A percentile compares a stretch with the other conserved stretches of the same genome.
Conservation (phyloP, 2,329 filamentous ascomycete species). For the Bipolaris bicolor region DNA sequence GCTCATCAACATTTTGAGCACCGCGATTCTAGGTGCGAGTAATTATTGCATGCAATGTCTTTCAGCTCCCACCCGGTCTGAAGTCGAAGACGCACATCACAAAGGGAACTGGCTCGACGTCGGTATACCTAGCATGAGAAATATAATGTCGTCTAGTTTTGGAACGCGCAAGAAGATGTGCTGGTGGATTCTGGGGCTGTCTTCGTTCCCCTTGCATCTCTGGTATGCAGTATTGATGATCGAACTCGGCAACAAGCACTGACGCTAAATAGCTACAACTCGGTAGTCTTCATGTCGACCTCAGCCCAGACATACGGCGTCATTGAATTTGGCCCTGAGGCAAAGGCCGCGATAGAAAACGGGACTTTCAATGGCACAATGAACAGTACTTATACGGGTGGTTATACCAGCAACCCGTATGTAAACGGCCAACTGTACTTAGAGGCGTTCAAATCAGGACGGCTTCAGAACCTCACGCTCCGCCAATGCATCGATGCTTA, state of each 20-base stretch:
- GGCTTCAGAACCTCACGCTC: conserved; percentile 8
- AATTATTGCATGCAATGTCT: conserved; percentile 56
- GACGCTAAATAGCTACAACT: conserved; percentile 32
- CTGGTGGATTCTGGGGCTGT: conserved; percentile 23
- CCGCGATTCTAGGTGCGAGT: background rate
- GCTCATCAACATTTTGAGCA: background rate
- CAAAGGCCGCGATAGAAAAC: conserved; percentile 15
- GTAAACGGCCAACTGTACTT: background rate
- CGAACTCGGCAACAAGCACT: background rate
- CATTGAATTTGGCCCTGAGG: conserved; percentile 2
- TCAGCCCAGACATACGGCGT: conserved; percentile 22
- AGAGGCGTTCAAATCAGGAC: background rate
- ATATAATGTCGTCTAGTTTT: conserved; percentile 2
- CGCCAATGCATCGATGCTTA: conserved; percentile 27
- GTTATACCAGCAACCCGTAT: background rate
- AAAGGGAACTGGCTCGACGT: conserved; percentile 33
- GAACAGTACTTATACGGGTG: background rate
- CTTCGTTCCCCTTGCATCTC: conserved; percentile 29
- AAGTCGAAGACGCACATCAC: conserved; percentile 58
- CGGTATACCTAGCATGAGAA: conserved; percentile 29
- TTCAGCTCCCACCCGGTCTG: conserved; percentile 56
- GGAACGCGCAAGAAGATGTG: conserved; percentile 8
- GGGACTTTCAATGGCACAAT: conserved; percentile 8
- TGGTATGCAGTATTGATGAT: conserved; percentile 9
- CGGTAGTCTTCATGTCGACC: conserved; percentile 28